Evolutionary conservation across 345 rosid species (phyloP).

Genomic region (Aegle marmelos): DNA sequence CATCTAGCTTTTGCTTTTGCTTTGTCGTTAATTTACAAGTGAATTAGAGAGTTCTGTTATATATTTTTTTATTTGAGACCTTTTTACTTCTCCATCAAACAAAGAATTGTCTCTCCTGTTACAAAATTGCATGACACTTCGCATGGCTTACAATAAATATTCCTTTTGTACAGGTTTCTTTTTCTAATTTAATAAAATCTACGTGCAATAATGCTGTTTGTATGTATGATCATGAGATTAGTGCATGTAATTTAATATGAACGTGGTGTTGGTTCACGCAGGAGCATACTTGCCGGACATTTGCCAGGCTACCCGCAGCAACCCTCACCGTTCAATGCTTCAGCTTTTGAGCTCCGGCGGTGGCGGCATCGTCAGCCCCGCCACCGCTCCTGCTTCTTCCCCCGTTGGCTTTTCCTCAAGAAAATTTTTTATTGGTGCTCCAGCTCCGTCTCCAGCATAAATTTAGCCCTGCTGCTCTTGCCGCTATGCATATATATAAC

Average conservation of each 20-base stretch:
- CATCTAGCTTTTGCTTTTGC: neutral
- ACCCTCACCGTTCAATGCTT: slow-evolving; percentile 76
- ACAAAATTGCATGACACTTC: neutral
- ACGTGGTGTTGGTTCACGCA: slow-evolving; percentile 24
- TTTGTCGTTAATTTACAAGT: too few relatives aligned
- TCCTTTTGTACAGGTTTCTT: neutral
- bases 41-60: too few relatives aligned
- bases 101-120: slow-evolving; percentile 13
- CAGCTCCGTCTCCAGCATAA: neutral
- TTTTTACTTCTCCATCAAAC: slow-evolving; percentile 19
- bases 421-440: neutral
- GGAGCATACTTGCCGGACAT: slow-evolving; percentile 91
- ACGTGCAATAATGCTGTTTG: neutral
- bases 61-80: slow-evolving; percentile 2
- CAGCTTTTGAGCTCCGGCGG: slow-evolving; percentile 67
- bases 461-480: neutral
- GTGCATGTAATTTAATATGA: neutral
- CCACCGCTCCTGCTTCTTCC: slow-evolving; percentile 24
- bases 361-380: slow-evolving; percentile 5
- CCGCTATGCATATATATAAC: too few relatives aligned
- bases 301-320: slow-evolving; percentile 52
- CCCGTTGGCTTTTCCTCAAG: slow-evolving; percentile 9
- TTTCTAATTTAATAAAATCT: neutral
- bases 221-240: neutral
- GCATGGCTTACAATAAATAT: neutral